Evolutionary conservation across 2,329 filamentous ascomycete species (phyloP), one percentile per base, ranked within the genome.

Genomic region (Penicillium polonicum): DNA sequence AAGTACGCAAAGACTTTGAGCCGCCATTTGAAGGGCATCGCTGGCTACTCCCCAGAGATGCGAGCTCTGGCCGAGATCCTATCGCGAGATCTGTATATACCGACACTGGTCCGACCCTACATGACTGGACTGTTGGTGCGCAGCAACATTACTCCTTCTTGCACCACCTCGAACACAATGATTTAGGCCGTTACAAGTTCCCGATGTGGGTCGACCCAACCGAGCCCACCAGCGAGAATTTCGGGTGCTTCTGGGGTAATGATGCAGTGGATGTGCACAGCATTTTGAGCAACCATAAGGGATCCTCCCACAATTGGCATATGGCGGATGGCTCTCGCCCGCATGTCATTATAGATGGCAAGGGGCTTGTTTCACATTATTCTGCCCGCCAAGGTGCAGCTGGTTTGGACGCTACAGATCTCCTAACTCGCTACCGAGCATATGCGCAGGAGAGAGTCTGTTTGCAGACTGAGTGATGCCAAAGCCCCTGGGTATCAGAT

Each of bases 361-460:
- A 80, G 55, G 80, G 81, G 2, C 68, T 85, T 9, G 83, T 79
- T 3, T 78, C 78, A 5, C 83, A 85, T 67, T 85, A 82, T 63
- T 79, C 78, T 59, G 82, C 82, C 53, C 73, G 70, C 12, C 74
- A 73, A 25, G 65, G 58, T 8, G 76, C 79, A 59, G 65, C 71
- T 8, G 74, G 75, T 9, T 55, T 85, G 54, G 75, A 78, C n/a
- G 71, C 74, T 50, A 85, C 83, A 0, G 83, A 86, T 63, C 71
- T 85, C 17, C 70, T 86, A 9, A 76, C 79, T 38, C 74, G 83
- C 33, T 85, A 84, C 65, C 75, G 78, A 15, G 74, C 76, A 2
- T 85, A 81, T 69, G 83, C 83, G 0, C 72, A 77, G 38, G 81
- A 85, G 62, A 78, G 76, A 23, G 76, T 83, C 17, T 86, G 83